Evolutionary conservation across 192 early-diverging fungal genomes (phyloP).

Genomic region (Chytriomyces sp.): DNA sequence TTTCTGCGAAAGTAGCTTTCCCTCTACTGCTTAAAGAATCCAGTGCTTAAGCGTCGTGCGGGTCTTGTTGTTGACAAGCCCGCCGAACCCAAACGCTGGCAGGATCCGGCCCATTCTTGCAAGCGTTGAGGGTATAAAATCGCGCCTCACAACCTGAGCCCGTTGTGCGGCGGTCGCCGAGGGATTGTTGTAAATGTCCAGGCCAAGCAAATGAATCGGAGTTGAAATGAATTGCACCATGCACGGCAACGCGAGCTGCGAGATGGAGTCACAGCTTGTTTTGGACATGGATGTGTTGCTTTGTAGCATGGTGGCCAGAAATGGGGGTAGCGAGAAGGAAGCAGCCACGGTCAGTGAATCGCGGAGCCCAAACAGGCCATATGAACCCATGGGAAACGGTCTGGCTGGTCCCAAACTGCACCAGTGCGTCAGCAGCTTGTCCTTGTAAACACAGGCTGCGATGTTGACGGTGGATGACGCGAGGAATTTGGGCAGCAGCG

Average conservation of each 20-base stretch:
- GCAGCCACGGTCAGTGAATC: conserved; percentile 53
- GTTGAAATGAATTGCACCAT: conserved; percentile 48
- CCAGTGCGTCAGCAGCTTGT: conserved; percentile 46
- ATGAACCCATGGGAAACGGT: conserved; percentile 44
- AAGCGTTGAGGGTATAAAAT: conserved; percentile 37
- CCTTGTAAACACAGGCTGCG: conserved; percentile 47
- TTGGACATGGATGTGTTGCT: not conserved
- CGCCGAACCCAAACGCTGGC: conserved; percentile 54
- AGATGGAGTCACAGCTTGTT: conserved; percentile 19
- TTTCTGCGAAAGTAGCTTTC: too few species aligned
- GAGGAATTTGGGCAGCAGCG: conserved; percentile 49
- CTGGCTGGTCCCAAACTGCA: conserved; percentile 39
- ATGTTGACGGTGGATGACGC: conserved; percentile 48
- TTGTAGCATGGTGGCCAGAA: not conserved
- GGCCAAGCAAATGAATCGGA: conserved; percentile 54
- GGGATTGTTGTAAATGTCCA: conserved; percentile 54
- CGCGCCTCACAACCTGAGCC: conserved; percentile 16
- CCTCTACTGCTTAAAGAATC: not conserved
- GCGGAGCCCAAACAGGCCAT: conserved; percentile 41
- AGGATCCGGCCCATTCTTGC: conserved; percentile 40
- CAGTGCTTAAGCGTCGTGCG: conserved; percentile 3
- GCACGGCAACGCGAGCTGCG: conserved; percentile 51
- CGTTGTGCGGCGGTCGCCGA: not conserved
- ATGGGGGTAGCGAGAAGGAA: conserved; percentile 51
- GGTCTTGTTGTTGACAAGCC: conserved; percentile 41